phyloP scores from a whole-genome alignment of 176 grass and related monocot genomes.

The Elymus sibiricus region DNA sequence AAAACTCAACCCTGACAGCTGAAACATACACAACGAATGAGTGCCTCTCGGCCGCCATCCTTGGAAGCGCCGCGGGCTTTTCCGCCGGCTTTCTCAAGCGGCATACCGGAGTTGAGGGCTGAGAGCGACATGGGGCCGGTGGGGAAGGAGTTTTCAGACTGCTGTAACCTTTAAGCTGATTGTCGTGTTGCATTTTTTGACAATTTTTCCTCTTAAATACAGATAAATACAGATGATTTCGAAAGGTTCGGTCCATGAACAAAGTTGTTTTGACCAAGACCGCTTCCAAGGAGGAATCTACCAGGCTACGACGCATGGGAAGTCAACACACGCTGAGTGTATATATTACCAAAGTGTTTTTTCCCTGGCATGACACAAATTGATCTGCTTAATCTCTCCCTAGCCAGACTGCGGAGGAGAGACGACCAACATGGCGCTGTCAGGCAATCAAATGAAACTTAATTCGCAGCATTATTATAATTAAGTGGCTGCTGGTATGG shows the following conservation, averaged over 20 bases:
- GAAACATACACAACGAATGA: too few species aligned
- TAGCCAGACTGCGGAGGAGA: not conserved
- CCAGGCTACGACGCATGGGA: not conserved
- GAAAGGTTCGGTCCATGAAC: not conserved
- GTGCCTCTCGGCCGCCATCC: not conserved
- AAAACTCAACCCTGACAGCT: too few species aligned
- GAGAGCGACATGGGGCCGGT: too few species aligned
- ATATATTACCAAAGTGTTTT: not conserved
- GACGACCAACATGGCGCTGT: slow-evolving; percentile 15
- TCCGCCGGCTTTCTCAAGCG: not conserved
- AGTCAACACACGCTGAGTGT: not conserved
- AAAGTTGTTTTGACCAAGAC: slow-evolving; percentile 12
- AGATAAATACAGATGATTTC: not conserved
- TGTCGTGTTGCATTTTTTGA: not conserved
- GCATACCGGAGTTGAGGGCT: too few species aligned
- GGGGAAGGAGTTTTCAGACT: too few species aligned
- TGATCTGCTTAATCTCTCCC: not conserved
- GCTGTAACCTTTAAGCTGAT: not conserved
- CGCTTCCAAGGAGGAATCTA: slow-evolving; percentile 3
- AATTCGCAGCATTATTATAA: not conserved
- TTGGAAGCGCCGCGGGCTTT: not conserved
- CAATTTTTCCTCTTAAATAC: not conserved
- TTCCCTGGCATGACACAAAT: not conserved
- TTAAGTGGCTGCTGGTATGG: slow-evolving; percentile 5
- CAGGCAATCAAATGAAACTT: not conserved